Evolutionary conservation across 140 eudicot species (phyloP).

Genomic region (Anethum foeniculum): DNA sequence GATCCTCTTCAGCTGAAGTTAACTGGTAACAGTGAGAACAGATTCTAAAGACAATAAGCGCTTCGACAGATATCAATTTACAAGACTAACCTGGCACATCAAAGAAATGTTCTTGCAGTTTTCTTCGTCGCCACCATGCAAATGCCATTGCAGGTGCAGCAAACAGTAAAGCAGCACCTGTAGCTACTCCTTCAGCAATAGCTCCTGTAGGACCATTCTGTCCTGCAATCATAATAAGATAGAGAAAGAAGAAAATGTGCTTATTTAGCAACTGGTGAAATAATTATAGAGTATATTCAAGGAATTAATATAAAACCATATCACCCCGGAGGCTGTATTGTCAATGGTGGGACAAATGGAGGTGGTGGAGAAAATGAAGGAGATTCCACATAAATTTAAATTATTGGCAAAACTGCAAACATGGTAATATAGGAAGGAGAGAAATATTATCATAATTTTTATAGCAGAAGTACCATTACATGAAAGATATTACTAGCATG

Average conservation of each 20-base stretch:
- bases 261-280: neutral
- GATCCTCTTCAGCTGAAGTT: constrained; percentile 49
- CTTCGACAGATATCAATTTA: neutral
- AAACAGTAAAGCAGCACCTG: constrained; percentile 92
- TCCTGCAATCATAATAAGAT: constrained; percentile 34
- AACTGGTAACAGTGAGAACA: neutral
- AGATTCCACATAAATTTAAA: constrained; percentile 78
- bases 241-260: constrained; percentile 11
- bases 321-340: constrained; percentile 64
- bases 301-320: neutral
- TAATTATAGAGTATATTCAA: neutral
- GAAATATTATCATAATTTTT: neutral
- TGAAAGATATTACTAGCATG: neutral
- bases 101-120: constrained; percentile 80
- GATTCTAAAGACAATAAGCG: constrained; percentile 12
- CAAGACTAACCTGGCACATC: constrained; percentile 75
- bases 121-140: constrained; percentile 91
- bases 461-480: neutral
- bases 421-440: neutral
- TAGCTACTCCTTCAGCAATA: constrained; percentile 96
- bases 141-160: constrained; percentile 92
- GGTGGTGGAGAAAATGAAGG: constrained; percentile 98
- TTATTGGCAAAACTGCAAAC: constrained; percentile 80
- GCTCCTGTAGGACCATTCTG: constrained; percentile 83
- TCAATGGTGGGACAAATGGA: constrained; percentile 69